These are phyloP conservation scores for Zoysia japonica DNA, from an alignment of 176 grass and related monocot genomes.

Conservation along the genomic window DNA sequence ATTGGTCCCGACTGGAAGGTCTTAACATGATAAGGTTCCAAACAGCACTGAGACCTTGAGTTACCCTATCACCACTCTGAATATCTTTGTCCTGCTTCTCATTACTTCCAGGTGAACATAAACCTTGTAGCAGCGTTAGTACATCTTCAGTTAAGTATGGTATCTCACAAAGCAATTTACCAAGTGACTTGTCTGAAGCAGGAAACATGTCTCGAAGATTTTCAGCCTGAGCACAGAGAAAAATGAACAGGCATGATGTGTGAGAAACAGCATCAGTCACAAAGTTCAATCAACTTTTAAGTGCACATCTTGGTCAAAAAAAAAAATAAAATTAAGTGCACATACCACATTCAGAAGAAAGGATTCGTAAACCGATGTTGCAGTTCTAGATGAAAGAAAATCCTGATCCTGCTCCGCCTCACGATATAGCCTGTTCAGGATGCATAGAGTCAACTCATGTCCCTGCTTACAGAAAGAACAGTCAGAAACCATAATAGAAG, in stretches of 20 bases:
- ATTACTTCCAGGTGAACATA: slow-evolving; percentile 77
- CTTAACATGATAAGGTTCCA: slow-evolving; percentile 94
- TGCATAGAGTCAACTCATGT: slow-evolving; percentile 89
- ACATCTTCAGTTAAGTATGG: slow-evolving; percentile 84
- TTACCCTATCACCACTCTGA: slow-evolving; percentile 79
- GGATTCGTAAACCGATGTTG: slow-evolving; percentile 93
- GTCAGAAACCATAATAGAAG: slow-evolving; percentile 46
- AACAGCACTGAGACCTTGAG: slow-evolving; percentile 91
- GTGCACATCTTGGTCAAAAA: slow-evolving; percentile 4
- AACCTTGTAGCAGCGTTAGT: slow-evolving; percentile 77
- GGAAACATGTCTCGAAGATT: slow-evolving; percentile 82
- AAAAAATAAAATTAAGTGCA: slow-evolving; percentile 1
- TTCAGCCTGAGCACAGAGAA: slow-evolving; percentile 62
- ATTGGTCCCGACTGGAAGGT: slow-evolving; percentile 73
- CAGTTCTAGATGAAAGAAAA: slow-evolving; percentile 96
- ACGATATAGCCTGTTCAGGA: slow-evolving; percentile 88
- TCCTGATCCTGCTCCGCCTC: slow-evolving; percentile 95
- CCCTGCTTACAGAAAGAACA: slow-evolving; percentile 69
- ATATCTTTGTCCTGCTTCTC: slow-evolving; percentile 83
- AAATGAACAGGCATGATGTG: slow-evolving; percentile 33
- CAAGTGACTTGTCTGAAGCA: slow-evolving; percentile 87
- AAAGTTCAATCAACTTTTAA: slow-evolving; percentile 20
- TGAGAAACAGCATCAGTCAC: slow-evolving; percentile 29
- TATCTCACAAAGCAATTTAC: slow-evolving; percentile 85
- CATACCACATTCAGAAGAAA: slow-evolving; percentile 84